Base-by-base conservation (phyloP, 176 grass and related monocot genomes). In the Zoysia pacifica region DNA sequence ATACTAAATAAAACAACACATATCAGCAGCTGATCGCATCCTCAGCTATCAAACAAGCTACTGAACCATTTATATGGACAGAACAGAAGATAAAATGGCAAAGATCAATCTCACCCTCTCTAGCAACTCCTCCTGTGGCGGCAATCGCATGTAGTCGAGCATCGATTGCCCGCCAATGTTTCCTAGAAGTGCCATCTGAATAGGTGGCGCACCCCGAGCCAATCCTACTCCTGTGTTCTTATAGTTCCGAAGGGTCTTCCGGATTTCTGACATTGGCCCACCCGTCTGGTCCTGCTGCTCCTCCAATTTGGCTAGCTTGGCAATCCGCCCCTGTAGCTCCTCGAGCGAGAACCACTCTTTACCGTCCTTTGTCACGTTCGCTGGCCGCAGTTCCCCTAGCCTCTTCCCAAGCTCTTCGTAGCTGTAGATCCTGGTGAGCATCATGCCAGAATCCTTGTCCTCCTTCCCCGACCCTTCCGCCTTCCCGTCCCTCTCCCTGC, bases 61-160 rank as follows among this genome's bases (percentile, higher is more conserved):
- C 61, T 2, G 59, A 47, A 81, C 37, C 52, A 9, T 19, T 46
- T 40, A 74, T 19, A 35, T 14, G 2, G 66, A 11, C 1, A 74
- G 62, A 39, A 82, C 4, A 45, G 12, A 48, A 49, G 28, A 55
- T 59, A 11, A 37, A 40, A 46, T 7, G 43, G 18, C 3, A 73
- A 85, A 82, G 52, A 67, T 2, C 47, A 51, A 39, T 65, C 78
- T 79, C 79, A 95, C 96, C 88, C 87, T 93, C 80, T 95, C 92
- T 43, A 99, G 77, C 62, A 99, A 78, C 15, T 99, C 62, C 44
- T 95, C 92, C 64, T 99, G 90, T 19, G 91, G 94, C 19, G 90
- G 88, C 37, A 47, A 64, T 41, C 11, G 42, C n/a, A 84, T 82
- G 79, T 82, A 93, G 2, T 78, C 65, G 19, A 53, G 79, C 9